These are phyloP conservation scores for Trametes elegans DNA, from an alignment of 768 basidiomycete genomes.

Conservation along the genomic window DNA sequence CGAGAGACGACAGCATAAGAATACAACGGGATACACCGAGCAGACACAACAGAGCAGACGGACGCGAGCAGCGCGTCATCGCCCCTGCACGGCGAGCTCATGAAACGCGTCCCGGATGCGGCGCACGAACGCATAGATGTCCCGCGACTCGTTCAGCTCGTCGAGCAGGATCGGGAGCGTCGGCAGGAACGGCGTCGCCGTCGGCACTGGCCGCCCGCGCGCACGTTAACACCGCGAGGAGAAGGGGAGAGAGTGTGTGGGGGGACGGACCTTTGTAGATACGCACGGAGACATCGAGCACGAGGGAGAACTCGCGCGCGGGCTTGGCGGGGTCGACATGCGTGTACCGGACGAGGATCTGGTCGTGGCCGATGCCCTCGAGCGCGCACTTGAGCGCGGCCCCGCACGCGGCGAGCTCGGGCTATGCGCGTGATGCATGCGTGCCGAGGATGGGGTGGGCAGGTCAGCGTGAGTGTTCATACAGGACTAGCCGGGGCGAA, in stretches of 20 bases:
- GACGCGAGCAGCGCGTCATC: no score
- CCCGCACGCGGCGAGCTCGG: conserved; percentile 60
- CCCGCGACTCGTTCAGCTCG: conserved; percentile 65
- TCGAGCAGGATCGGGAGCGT: conserved; percentile 65
- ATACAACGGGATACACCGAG: no score
- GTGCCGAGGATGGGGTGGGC: conserved; percentile 44
- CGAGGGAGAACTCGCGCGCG: conserved; percentile 66
- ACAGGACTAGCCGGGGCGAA: no score
- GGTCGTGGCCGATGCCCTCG: conserved; percentile 76
- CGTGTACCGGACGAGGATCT: conserved; percentile 71
- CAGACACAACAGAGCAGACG: no score
- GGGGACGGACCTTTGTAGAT: conserved; percentile 62
- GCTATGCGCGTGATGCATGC: conserved; percentile 49
- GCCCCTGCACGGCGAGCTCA: conserved; percentile 23
- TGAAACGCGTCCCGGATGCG: conserved; percentile 57
- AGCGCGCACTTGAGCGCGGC: conserved; percentile 57
- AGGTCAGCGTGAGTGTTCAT: neutral
- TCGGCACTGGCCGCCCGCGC: conserved; percentile 69
- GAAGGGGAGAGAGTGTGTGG: neutral
- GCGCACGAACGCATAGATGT: conserved; percentile 72
- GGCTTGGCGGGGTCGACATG: conserved; percentile 57
- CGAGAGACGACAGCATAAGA: no score
- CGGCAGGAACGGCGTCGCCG: conserved; percentile 69
- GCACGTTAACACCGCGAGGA: neutral
- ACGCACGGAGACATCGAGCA: conserved; percentile 66